Base-by-base conservation (phyloP, 345 rosid genomes). In the Arabidopsis thaliana region DNA sequence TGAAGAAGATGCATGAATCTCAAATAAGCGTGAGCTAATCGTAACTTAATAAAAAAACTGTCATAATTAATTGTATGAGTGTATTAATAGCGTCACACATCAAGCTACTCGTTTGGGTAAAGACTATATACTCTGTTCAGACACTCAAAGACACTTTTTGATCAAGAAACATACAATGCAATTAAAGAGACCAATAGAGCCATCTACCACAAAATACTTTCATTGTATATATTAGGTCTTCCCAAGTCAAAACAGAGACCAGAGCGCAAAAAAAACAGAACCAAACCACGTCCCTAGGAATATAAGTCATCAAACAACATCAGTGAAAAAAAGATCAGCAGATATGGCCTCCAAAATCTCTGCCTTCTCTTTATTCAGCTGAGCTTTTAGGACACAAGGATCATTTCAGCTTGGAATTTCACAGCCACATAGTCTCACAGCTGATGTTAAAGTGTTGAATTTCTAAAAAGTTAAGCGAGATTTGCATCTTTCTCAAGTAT, bases 1-100 rank as follows among this genome's bases (percentile, higher is more conserved):
- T 37, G 40, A 37, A 37, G 22, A 63, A 63, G 60, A 77, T 77
- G 46, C 76, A 63, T 77, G 80, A 4, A 69, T 70, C 38, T 28
- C 25, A 52, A 13, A 59, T 30, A 1, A 59, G 14, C 33, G 8
- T 58, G 73, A 59, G 73, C 55, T 20, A 58, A 46, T 60, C 16
- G 73, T 76, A 59, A 58, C 61, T 59, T 50, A 75, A 4, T 16
- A 22, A 32, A 69, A 67, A 67, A 20, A 58, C 34, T 8, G 49
- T 52, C 75, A 76, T 25, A 16, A 44, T 61, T 67, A 61, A 28
- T 61, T 44, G 11, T 63, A 34, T 14, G 1, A 51, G n/a, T 60
- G 37, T 69, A 53, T 44, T 62, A 45, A 62, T 69, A n/a, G 52
- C 65, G 10, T 76, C 71, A 68, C 74, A 60, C 48, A 63, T 51